Evolutionary conservation across 257 asterid genomes (phyloP).

Genomic region (Solanum neorickii): DNA sequence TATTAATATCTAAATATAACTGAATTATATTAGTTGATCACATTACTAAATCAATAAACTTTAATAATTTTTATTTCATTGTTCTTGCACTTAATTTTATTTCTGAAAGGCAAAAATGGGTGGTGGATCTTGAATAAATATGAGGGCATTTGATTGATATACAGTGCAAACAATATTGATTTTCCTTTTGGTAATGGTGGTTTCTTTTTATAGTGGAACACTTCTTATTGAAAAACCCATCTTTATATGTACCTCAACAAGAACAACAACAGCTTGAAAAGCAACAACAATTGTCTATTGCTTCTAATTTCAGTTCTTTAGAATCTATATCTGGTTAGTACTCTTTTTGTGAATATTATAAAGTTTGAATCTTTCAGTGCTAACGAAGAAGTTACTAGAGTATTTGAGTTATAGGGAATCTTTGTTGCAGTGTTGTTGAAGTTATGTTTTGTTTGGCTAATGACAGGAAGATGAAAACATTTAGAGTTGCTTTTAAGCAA

Average conservation of each 20-base stretch:
- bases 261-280: conserved; percentile 13
- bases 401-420: neutral
- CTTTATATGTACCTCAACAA: conserved; percentile 15
- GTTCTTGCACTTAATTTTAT: no score
- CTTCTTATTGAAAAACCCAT: conserved; percentile 39
- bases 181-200: conserved; percentile 58
- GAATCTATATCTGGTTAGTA: conserved; percentile 24
- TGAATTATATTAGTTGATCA: no score
- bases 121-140: conserved; percentile 13
- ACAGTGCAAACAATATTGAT: conserved; percentile 46
- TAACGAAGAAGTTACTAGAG: neutral
- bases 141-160: conserved; percentile 70
- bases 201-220: conserved; percentile 81
- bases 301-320: conserved; percentile 14
- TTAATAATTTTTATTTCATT: no score
- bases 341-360: neutral
- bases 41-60: no score
- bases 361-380: neutral
- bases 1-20: no score
- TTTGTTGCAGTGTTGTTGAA: neutral
- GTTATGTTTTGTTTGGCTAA: neutral
- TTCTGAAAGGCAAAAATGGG: neutral
- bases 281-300: conserved; percentile 8
- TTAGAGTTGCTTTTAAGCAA: neutral
- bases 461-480: neutral